Evolutionary conservation across 1,284 basidiomycete genomes (phyloP).

Genomic region (Athelia psychrophila): DNA sequence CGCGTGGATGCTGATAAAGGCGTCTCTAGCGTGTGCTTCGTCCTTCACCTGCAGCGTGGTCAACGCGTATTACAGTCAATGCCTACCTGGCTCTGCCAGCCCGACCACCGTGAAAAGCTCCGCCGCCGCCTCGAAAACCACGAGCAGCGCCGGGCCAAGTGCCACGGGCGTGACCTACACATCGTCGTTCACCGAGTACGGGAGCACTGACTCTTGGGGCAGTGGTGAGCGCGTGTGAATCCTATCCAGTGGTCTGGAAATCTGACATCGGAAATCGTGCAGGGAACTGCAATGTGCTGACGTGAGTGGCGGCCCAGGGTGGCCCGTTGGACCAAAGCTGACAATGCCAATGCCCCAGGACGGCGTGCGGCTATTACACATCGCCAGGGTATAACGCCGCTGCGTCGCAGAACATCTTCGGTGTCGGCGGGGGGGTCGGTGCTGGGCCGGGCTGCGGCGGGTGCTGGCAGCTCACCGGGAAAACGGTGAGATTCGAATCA

Average conservation of each 20-base stretch:
- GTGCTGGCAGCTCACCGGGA: background rate
- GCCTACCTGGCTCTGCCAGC: too few relatives aligned
- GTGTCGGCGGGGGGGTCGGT: background rate
- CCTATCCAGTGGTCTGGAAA: too few relatives aligned
- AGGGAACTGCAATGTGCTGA: too few relatives aligned
- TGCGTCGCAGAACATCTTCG: background rate
- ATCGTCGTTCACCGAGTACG: conserved; percentile 1
- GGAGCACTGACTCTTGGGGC: background rate
- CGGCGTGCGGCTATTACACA: background rate
- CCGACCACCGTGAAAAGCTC: too few relatives aligned
- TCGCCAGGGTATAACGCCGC: background rate
- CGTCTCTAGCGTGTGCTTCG: too few relatives aligned
- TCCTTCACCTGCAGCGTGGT: too few relatives aligned
- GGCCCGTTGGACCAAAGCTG: background rate
- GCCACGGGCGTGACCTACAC: background rate
- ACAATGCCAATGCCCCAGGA: background rate
- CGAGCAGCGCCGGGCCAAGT: too few relatives aligned
- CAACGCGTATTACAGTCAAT: too few relatives aligned
- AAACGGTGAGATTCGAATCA: background rate
- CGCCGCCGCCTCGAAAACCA: too few relatives aligned
- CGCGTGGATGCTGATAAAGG: too few relatives aligned
- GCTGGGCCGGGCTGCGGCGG: background rate
- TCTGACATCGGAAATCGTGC: too few relatives aligned
- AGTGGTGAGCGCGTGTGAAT: background rate
- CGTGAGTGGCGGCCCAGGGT: too few relatives aligned